These are phyloP conservation scores for Kazachstania martiniae DNA, from an alignment of 805 yeast genomes.

Conservation along the genomic window DNA sequence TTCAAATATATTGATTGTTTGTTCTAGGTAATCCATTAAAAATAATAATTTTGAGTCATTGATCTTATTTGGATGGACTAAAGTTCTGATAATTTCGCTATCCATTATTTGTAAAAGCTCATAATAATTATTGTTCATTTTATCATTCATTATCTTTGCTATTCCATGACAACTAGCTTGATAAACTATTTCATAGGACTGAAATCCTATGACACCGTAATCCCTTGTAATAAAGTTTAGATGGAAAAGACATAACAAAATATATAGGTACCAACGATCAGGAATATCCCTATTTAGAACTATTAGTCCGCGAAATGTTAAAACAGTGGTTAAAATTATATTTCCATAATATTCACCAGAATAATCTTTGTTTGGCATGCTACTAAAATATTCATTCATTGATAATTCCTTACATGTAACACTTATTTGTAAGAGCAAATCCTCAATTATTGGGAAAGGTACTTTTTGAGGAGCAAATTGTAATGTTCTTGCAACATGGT, in stretches of 20 bases:
- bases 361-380: slow-evolving; percentile 7
- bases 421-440: no score
- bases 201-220: slow-evolving; percentile 21
- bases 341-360: slow-evolving; percentile 10
- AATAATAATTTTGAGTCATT: slow-evolving; percentile 16
- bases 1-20: slow-evolving; percentile 5
- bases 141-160: not conserved
- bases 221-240: slow-evolving; percentile 16
- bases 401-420: slow-evolving; percentile 9
- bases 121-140: slow-evolving; percentile 1
- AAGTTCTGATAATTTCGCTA: slow-evolving; percentile 5
- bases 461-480: not conserved
- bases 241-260: slow-evolving; percentile 11
- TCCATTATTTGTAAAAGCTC: slow-evolving; percentile 9
- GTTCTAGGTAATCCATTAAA: slow-evolving; percentile 15
- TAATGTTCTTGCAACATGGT: slow-evolving; percentile 13
- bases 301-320: slow-evolving; percentile 11
- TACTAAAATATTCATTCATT: slow-evolving; percentile 6
- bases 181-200: slow-evolving; percentile 19
- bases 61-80: slow-evolving; percentile 8
- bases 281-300: slow-evolving; percentile 2
- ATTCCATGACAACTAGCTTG: slow-evolving; percentile 9
- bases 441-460: no score
- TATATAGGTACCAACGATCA: slow-evolving; percentile 8
- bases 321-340: slow-evolving; percentile 12